Evolutionary conservation across 2,329 filamentous ascomycete genomes (phyloP).

Genomic region (Aspergillus luchuensis): DNA sequence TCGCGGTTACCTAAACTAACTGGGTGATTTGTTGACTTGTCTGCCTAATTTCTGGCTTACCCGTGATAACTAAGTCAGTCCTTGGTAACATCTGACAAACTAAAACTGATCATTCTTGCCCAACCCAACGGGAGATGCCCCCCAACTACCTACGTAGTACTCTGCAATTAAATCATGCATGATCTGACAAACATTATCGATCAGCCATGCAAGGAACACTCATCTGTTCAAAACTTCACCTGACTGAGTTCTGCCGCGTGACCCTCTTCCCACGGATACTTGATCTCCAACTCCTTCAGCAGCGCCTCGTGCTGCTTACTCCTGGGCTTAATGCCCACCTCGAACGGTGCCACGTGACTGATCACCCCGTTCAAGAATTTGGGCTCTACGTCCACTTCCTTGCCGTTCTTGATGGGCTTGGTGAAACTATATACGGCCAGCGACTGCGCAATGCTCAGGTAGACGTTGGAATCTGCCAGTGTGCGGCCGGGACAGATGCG

Average conservation of each 20-base stretch:
- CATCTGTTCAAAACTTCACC: neutral
- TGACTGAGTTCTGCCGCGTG: conserved; percentile 7
- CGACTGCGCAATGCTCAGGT: conserved; percentile 6
- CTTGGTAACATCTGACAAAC: no score
- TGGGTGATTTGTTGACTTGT: neutral
- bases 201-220: neutral
- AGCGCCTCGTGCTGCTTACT: conserved; percentile 9
- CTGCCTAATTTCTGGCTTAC: neutral
- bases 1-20: neutral
- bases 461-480: conserved; percentile 12
- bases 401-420: conserved; percentile 3
- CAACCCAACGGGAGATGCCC: no score
- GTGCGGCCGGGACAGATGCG: conserved; percentile 16
- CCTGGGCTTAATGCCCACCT: conserved; percentile 4
- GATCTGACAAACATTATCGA: neutral
- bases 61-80: no score
- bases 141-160: no score
- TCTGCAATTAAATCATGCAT: neutral
- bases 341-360: conserved; percentile 14
- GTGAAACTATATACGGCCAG: conserved; percentile 9
- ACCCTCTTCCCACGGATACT: neutral
- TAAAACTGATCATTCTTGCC: no score
- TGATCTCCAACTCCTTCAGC: conserved; percentile 6
- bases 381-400: conserved; percentile 2
- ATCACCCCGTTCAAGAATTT: conserved; percentile 6